A percentile compares a stretch with the other conserved stretches of the same genome.
These are phyloP conservation scores for Pseudogymnoascus sp. DNA, from an alignment of 2,329 filamentous ascomycete species.

Conservation along the genomic window DNA sequence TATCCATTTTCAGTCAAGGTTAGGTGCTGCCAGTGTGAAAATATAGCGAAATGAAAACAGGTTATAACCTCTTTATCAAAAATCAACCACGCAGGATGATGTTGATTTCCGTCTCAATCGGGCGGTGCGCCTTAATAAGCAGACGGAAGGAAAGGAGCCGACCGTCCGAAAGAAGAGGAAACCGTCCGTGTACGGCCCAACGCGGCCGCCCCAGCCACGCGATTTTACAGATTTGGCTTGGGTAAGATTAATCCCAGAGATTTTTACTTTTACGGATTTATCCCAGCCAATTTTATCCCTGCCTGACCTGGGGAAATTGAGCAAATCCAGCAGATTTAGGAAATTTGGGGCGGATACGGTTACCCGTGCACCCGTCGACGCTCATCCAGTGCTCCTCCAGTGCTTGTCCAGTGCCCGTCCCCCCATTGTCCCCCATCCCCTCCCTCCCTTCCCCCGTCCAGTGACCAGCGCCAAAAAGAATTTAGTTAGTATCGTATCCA, in stretches of 20 bases:
- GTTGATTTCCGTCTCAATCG: not conserved
- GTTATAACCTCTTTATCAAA: not conserved
- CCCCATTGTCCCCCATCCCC: not conserved
- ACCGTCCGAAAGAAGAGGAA: not conserved
- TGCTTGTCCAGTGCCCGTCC: not conserved
- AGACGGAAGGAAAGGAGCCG: not conserved
- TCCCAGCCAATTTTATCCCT: conserved; percentile 1
- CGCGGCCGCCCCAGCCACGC: not conserved
- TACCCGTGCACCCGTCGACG: not conserved
- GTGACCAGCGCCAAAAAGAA: not conserved
- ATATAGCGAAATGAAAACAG: not conserved
- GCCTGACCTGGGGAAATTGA: not conserved
- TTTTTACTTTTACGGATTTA: not conserved
- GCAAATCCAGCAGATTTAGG: not conserved
- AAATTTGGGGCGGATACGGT: not conserved
- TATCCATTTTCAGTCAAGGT: no score
- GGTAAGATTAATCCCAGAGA: not conserved
- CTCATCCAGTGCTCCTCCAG: no score
- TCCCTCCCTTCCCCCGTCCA: not conserved
- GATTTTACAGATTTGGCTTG: not conserved
- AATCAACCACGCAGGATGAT: not conserved
- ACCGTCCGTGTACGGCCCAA: not conserved
- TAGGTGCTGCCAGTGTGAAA: no score
- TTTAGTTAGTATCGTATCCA: not conserved
- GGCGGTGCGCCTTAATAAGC: not conserved